A percentile compares a stretch with the other conserved stretches of the same genome.
phyloP scores from a whole-genome alignment of 2,329 filamentous ascomycete genomes.

The Colletotrichum sp. region DNA sequence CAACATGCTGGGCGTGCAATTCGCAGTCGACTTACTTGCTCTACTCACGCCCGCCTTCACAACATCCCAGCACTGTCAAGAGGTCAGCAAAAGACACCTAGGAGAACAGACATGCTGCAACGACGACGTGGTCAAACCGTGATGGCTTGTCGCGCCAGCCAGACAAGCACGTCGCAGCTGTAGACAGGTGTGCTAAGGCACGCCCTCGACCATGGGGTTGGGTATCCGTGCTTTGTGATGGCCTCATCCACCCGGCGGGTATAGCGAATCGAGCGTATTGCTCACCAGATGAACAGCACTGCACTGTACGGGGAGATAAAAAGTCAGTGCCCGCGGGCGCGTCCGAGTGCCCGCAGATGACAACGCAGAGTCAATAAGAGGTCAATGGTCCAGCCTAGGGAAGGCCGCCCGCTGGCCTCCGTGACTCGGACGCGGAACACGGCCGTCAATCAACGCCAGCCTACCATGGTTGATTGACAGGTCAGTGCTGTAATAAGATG shows the following conservation, averaged over 20 bases:
- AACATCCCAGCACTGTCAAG: not conserved
- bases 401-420: not conserved
- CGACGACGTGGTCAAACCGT: not conserved
- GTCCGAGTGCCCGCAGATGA: constrained; percentile 5
- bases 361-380: not conserved
- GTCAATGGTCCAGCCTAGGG: not conserved
- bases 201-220: not conserved
- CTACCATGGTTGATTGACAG: not conserved
- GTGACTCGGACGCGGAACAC: not conserved
- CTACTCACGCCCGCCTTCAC: not conserved
- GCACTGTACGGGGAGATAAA: not conserved
- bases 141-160: not conserved
- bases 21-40: not conserved
- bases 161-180: not conserved
- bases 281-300: not conserved
- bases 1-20: not conserved
- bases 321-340: not conserved
- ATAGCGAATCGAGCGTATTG: not conserved
- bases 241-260: not conserved
- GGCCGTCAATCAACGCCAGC: not conserved
- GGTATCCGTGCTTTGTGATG: not conserved
- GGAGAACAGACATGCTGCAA: not conserved
- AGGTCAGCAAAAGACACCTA: not conserved
- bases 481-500: not conserved
- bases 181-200: not conserved